These are phyloP conservation scores for Breviolum minutum DNA, from an alignment of 73 alveolate genomes.

Conservation along the genomic window DNA sequence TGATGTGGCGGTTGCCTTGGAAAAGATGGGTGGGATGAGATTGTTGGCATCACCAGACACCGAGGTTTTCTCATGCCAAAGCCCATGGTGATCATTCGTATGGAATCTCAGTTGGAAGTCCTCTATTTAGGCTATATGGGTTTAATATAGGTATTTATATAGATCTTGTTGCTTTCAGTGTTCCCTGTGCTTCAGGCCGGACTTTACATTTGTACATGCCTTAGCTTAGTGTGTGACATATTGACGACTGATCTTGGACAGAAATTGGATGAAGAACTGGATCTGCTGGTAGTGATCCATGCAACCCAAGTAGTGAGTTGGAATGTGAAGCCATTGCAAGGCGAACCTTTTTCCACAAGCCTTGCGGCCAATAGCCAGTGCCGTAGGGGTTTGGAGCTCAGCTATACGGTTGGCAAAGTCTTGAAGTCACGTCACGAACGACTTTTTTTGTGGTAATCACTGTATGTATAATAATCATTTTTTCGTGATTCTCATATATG, in stretches of 20 bases:
- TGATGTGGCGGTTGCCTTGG: slow-evolving; percentile 32
- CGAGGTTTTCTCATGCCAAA: slow-evolving; percentile 75
- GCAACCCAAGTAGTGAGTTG: background rate
- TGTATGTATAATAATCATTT: background rate
- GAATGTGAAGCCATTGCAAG: background rate
- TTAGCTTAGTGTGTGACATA: background rate
- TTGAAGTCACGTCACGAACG: too few relatives aligned
- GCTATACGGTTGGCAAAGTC: background rate
- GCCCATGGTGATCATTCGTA: slow-evolving; percentile 85
- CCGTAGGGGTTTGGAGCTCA: slow-evolving; percentile 41
- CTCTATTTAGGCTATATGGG: background rate
- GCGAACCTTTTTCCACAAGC: slow-evolving; percentile 80
- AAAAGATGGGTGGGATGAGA: background rate
- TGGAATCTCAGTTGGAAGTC: background rate
- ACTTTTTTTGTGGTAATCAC: background rate
- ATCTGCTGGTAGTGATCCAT: background rate
- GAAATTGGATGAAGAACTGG: background rate
- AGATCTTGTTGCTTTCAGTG: background rate
- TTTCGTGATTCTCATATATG: background rate
- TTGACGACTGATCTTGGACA: too few relatives aligned
- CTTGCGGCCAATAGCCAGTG: slow-evolving; percentile 71
- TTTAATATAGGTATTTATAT: background rate
- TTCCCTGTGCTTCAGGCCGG: slow-evolving; percentile 21
- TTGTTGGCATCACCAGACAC: background rate
- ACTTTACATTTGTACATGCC: slow-evolving; percentile 17